Percentiles rank a stretch among this genome's conserved stretches.
Conservation (phyloP, 2,329 filamentous ascomycete genomes). For the Dactylonectria estremocensis region DNA sequence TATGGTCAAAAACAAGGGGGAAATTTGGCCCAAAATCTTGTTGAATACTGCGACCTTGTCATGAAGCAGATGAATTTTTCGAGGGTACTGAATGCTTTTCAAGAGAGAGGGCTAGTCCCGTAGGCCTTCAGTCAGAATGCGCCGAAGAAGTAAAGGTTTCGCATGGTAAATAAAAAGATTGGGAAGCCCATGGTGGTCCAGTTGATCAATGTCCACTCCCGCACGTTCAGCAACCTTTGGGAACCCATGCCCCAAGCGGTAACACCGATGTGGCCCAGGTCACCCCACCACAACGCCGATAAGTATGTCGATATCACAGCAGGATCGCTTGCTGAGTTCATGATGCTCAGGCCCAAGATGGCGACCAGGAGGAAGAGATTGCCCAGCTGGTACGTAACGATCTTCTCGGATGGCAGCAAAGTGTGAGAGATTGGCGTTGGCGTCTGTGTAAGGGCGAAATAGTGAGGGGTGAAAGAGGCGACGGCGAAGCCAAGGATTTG, state of each 20-base stretch:
- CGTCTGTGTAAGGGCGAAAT: neutral
- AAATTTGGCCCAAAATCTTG: too few relatives aligned
- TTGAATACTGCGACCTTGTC: too few relatives aligned
- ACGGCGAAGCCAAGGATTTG: conserved; percentile 7
- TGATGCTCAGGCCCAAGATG: neutral
- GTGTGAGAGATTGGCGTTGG: conserved; percentile 2
- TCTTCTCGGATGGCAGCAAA: conserved; percentile 5
- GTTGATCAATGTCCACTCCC: conserved; percentile 6
- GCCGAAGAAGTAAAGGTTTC: conserved; percentile 7
- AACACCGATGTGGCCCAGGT: conserved; percentile 8
- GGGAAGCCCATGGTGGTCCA: neutral
- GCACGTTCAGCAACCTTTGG: conserved; percentile 6
- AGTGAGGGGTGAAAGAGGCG: conserved; percentile 4
- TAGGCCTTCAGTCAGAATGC: too few relatives aligned
- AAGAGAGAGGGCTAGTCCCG: too few relatives aligned
- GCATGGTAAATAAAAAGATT: conserved; percentile 5
- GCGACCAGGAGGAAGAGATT: conserved; percentile 5
- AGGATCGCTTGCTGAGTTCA: neutral
- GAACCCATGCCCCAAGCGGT: conserved; percentile 4
- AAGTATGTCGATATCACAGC: conserved; percentile 7
- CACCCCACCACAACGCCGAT: conserved; percentile 8
- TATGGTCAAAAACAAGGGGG: too few relatives aligned
- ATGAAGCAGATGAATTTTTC: too few relatives aligned
- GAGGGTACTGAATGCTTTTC: too few relatives aligned
- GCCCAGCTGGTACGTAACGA: neutral